These are phyloP conservation scores for Solanum bukasovii DNA, from an alignment of 257 asterid species.

Conservation along the genomic window DNA sequence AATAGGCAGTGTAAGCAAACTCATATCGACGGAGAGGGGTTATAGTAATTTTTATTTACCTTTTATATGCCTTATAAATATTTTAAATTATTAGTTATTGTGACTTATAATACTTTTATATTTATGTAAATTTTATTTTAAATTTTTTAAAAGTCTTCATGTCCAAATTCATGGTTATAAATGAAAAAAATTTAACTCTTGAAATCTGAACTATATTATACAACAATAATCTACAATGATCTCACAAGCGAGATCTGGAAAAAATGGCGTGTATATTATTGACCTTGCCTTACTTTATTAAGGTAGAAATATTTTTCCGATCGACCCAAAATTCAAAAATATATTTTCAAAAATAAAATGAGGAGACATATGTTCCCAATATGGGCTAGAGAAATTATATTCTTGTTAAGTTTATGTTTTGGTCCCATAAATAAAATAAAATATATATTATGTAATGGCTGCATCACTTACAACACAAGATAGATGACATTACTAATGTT, in stretches of 20 bases:
- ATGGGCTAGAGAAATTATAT: neutral
- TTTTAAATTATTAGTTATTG: neutral
- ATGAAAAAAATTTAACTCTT: neutral
- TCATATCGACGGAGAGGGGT: neutral
- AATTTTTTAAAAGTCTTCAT: neutral
- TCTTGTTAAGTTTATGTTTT: conserved; percentile 11
- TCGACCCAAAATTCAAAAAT: fast-evolving
- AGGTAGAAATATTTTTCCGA: neutral
- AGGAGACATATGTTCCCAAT: conserved; percentile 12
- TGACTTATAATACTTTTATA: neutral
- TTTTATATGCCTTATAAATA: neutral
- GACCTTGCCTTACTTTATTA: neutral
- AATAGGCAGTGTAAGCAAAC: neutral
- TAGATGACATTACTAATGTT: conserved; percentile 1
- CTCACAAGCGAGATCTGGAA: fast-evolving
- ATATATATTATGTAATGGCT: conserved; percentile 6
- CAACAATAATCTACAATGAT: neutral
- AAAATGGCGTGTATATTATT: neutral
- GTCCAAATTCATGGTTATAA: neutral
- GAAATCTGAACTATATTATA: neutral
- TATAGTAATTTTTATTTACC: neutral
- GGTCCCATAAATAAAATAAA: conserved; percentile 1
- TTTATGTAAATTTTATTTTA: neutral
- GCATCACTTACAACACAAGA: conserved; percentile 27
- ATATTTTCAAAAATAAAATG: neutral